These are phyloP conservation scores for Crotalaria pallida DNA, from an alignment of 306 rosid genomes.

Conservation along the genomic window DNA sequence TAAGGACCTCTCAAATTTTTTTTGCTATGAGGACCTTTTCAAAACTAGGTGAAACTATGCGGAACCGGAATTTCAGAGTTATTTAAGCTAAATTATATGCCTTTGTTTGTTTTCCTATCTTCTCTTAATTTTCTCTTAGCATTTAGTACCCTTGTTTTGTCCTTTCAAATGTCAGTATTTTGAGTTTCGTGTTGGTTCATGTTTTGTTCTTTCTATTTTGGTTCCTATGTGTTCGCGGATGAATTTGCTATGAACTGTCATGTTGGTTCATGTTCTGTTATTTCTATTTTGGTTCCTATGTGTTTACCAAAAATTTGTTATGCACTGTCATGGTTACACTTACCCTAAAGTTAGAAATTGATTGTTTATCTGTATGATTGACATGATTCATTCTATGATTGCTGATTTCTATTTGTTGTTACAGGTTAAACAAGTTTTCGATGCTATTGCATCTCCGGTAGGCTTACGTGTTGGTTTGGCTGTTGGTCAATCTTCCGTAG, in stretches of 20 bases:
- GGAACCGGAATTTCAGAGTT: too few species aligned
- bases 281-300: neutral
- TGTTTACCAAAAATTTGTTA: neutral
- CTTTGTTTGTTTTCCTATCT: too few species aligned
- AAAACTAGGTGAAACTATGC: neutral
- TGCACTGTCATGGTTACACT: neutral
- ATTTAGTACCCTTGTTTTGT: neutral
- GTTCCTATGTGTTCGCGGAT: neutral
- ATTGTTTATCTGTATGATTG: neutral
- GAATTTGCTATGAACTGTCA: neutral
- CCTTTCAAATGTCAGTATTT: neutral
- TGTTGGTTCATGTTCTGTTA: neutral
- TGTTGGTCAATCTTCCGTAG: constrained; percentile 77
- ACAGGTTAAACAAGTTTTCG: constrained; percentile 70
- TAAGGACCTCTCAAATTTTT: neutral
- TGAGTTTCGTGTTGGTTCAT: neutral
- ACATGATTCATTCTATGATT: neutral
- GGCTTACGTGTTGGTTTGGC: constrained; percentile 86
- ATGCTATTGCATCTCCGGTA: constrained; percentile 62
- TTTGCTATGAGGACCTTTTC: neutral
- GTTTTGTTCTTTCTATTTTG: neutral
- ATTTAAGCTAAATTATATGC: too few species aligned
- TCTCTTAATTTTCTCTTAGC: neutral
- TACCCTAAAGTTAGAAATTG: neutral
- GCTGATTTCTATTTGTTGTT: neutral